Conservation (phyloP, 345 rosid species). For the Laguncularia racemosa region DNA sequence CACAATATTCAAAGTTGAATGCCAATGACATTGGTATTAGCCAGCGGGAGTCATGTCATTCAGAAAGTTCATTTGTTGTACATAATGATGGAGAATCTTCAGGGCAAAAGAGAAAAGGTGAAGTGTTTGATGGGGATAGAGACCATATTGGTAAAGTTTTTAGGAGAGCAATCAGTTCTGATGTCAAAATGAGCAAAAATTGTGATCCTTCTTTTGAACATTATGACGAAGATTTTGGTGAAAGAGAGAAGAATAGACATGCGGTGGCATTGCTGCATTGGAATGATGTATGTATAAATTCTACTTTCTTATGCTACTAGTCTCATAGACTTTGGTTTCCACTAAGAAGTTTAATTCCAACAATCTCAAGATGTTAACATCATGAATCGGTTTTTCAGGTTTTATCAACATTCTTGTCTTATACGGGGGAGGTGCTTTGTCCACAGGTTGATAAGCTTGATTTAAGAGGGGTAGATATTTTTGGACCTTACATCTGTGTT, state of each 20-base stretch:
- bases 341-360: too few relatives aligned
- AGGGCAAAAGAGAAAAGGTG: constrained; percentile 3
- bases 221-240: constrained; percentile 22
- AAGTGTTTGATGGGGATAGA: constrained; percentile 6
- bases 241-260: constrained; percentile 20
- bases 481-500: background rate
- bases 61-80: background rate
- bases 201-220: constrained; percentile 19
- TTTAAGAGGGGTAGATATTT: constrained; percentile 35
- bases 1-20: background rate
- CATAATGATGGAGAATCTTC: background rate
- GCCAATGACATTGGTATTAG: constrained; percentile 1
- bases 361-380: too few relatives aligned
- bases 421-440: constrained; percentile 39
- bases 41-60: constrained; percentile 1
- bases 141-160: constrained; percentile 1
- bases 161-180: background rate
- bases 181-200: constrained; percentile 5
- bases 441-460: constrained; percentile 42
- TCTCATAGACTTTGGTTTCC: too few relatives aligned
- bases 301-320: constrained; percentile 3
- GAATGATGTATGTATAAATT: constrained; percentile 49
- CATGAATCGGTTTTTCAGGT: constrained; percentile 43
- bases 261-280: constrained; percentile 28
- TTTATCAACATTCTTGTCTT: constrained; percentile 39